Evolutionary conservation across 805 yeast species (phyloP), one percentile per base, ranked within the genome.

Genomic region (Nadsonia fulvescens): DNA sequence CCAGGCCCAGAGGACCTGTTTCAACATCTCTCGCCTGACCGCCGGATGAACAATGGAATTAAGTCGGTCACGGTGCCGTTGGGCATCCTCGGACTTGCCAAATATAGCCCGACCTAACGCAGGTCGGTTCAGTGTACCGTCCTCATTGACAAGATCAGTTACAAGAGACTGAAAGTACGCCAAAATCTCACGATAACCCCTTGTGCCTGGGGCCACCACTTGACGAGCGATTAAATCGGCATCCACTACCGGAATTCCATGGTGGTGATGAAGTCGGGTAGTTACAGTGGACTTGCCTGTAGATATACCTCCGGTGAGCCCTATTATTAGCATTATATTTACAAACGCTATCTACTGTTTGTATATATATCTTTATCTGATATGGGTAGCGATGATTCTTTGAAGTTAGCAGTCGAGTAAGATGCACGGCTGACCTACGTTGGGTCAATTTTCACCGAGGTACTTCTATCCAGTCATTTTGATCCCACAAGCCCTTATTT

Each of bases 291-390:
- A 74, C 43, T 89, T 89, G 3, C 99, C 99, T n/a, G 89, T 64
- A 4, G 94, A 93, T 25, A 89, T 89, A 2, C 95, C 94, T 2
- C 99, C 99, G 0, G 98, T 89, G n/a, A 89, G 62, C 1, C 99
- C 99, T 5, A 89, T 63, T 16, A 89, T 62, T 23, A 89, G 62
- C 98, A 89, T 86, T 14, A 8, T 31, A 22, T 17, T 17, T n/a
- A n/a, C n/a, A 16, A n/a, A n/a, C n/a, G n/a, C n/a, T n/a, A n/a
- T n/a, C n/a, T n/a, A n/a, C n/a, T n/a, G n/a, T n/a, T n/a, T n/a
- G n/a, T n/a, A n/a, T n/a, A n/a, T n/a, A n/a, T n/a, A n/a, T n/a
- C n/a, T n/a, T n/a, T n/a, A n/a, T n/a, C n/a, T n/a, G n/a, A n/a
- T n/a, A n/a, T n/a, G n/a, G n/a, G n/a, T n/a, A n/a, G n/a, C n/a